Percentiles rank a stretch among this genome's conserved stretches.
Evolutionary conservation across 208 protist genomes (phyloP).

Genomic region (Leishmania martiniquensis): DNA sequence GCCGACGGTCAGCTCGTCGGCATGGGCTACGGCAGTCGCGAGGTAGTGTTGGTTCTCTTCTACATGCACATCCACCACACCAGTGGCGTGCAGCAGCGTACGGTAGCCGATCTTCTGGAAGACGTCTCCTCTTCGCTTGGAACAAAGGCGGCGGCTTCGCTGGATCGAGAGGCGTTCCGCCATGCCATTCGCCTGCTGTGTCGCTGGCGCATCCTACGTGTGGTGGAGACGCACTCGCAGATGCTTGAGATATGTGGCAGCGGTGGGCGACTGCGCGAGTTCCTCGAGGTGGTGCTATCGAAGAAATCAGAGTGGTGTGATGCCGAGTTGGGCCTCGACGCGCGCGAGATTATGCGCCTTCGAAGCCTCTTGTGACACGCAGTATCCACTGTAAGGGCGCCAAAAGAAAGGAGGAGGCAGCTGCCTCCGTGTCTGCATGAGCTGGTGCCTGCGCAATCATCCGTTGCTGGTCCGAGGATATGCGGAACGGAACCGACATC

Average conservation of each 20-base stretch:
- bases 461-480: neutral
- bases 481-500: neutral
- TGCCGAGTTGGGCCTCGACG: slow-evolving; percentile 54
- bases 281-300: slow-evolving; percentile 43
- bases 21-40: slow-evolving; percentile 60
- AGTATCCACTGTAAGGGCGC: neutral
- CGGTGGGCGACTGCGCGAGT: slow-evolving; percentile 51
- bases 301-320: slow-evolving; percentile 49
- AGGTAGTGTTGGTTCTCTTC: slow-evolving; percentile 60
- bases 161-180: slow-evolving; percentile 63
- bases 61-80: slow-evolving; percentile 66
- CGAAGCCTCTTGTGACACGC: slow-evolving; percentile 44
- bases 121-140: slow-evolving; percentile 77
- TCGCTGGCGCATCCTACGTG: slow-evolving; percentile 56
- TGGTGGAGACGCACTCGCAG: slow-evolving; percentile 29
- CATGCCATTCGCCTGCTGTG: slow-evolving; percentile 51
- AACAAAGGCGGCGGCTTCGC: slow-evolving; percentile 60
- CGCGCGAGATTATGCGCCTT: slow-evolving; percentile 64
- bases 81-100: slow-evolving; percentile 43
- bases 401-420: neutral
- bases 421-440: neutral
- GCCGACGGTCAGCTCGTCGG: slow-evolving; percentile 53
- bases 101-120: slow-evolving; percentile 69
- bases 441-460: neutral
- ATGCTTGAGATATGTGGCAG: slow-evolving; percentile 53